Base-by-base conservation (phyloP, 2,329 filamentous ascomycete genomes). In the Fusarium sp. region DNA sequence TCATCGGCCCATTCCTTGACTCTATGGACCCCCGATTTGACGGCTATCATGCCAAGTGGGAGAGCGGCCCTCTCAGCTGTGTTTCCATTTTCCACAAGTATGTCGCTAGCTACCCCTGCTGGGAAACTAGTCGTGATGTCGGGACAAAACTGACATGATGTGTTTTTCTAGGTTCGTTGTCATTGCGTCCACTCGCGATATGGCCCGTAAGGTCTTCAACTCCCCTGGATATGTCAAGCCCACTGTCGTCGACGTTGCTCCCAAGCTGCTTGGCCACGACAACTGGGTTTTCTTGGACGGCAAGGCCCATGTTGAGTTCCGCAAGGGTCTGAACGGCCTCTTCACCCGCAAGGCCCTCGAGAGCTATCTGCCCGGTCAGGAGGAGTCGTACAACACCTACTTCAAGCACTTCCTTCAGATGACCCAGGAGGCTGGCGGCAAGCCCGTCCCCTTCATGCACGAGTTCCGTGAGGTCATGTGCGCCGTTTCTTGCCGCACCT, bases 11-110 rank as follows among this genome's bases (percentile, higher is more conserved):
- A 5, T 98, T 99, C 81, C 86, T 98, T 62, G 85, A 97, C 77
- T 97, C 93, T 27, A 85, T 98, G 75, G 90, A 97, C 80, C 96
- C 96, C 62, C 93, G 95, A 77, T 98, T 97, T 79, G 89, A 91
- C 66, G 88, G 94, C 76, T 99, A 99, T 83, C 87, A 94, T 79
- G 90, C 86, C 66, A 97, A 98, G 85, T 99, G 96, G 96, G 81
- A 86, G 75, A 97, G 93, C 77, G 96, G 92, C 50, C 90, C 92
- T 51, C 85, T 99, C 74, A 97, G 94, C 85, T 99, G 96, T 78
- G 96, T 99, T 67, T 97, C 94, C 2, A 93, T 99, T 76, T 99
- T 99, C 84, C 96, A 99, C 89, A 99, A 98, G 93, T 97, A 87
- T 63, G 33, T 14, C 10, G 11, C 10, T 6, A 8, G 25, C 18